A percentile compares a stretch with the other conserved stretches of the same genome.
Conservation (phyloP, 192 early-diverging fungal genomes). For the Coemansia sp. region DNA sequence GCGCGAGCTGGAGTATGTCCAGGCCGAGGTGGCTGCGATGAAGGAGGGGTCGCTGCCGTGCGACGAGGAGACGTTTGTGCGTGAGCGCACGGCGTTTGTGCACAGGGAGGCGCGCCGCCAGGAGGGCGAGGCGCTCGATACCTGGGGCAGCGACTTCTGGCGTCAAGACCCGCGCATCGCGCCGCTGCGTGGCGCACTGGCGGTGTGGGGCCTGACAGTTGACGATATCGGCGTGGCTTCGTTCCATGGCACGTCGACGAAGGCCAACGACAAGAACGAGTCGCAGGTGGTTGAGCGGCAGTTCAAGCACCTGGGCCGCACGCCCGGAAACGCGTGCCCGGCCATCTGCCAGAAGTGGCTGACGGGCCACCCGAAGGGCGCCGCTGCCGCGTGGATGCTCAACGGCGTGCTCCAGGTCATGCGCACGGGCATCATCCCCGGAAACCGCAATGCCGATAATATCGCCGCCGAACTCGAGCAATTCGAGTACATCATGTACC, state of each 20-base stretch:
- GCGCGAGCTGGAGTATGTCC: slow-evolving; percentile 53
- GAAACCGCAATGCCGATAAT: slow-evolving; percentile 79
- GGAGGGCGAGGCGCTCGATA: slow-evolving; percentile 70
- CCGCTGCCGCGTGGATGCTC: slow-evolving; percentile 96
- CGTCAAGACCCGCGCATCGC: slow-evolving; percentile 69
- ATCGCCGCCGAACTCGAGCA: slow-evolving; percentile 60
- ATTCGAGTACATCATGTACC: slow-evolving; percentile 82
- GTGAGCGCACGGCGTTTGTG: slow-evolving; percentile 47
- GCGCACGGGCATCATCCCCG: slow-evolving; percentile 83
- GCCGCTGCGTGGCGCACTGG: slow-evolving; percentile 85
- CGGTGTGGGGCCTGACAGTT: slow-evolving; percentile 82
- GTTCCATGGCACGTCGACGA: slow-evolving; percentile 96
- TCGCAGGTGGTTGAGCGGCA: slow-evolving; percentile 86
- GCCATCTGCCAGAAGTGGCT: slow-evolving; percentile 90
- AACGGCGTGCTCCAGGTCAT: slow-evolving; percentile 88
- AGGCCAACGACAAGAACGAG: slow-evolving; percentile 96
- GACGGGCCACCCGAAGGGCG: slow-evolving; percentile 94
- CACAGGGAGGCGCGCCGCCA: slow-evolving; percentile 64
- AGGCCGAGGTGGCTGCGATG: slow-evolving; percentile 33
- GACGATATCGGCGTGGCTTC: slow-evolving; percentile 94
- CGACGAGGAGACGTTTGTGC: slow-evolving; percentile 57
- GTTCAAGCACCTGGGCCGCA: slow-evolving; percentile 82
- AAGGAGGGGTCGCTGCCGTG: slow-evolving; percentile 35
- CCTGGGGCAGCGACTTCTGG: slow-evolving; percentile 87
- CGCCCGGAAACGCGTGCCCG: slow-evolving; percentile 76